These are phyloP conservation scores for Aeschynomene evenia DNA, from an alignment of 306 rosid genomes.

Conservation along the genomic window DNA sequence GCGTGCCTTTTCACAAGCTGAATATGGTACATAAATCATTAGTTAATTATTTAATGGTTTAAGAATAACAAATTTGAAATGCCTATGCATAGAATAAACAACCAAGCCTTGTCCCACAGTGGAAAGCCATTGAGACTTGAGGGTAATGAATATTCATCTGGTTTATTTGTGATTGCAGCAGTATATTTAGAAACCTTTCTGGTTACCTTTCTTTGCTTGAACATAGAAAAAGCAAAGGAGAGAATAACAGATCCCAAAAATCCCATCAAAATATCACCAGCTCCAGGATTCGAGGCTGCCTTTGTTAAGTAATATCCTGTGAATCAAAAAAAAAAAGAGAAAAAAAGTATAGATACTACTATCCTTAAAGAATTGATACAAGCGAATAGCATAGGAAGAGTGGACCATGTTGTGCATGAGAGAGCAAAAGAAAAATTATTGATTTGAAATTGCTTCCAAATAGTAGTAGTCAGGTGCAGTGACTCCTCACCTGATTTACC, in stretches of 20 bases:
- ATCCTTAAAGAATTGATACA: not conserved
- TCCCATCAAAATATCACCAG: slow-evolving; percentile 94
- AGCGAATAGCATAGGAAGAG: not conserved
- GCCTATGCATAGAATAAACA: not conserved
- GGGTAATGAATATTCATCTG: not conserved
- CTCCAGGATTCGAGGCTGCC: slow-evolving; percentile 81
- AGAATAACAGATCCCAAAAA: slow-evolving; percentile 96
- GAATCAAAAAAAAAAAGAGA: slow-evolving; percentile 15
- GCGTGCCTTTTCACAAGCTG: slow-evolving; percentile 99
- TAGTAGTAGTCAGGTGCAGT: not conserved
- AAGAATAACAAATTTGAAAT: not conserved
- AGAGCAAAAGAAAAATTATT: not conserved
- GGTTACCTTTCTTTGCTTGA: slow-evolving; percentile 89
- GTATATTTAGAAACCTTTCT: slow-evolving; percentile 14
- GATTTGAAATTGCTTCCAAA: not conserved
- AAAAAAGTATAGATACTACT: not conserved
- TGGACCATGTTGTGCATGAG: not conserved
- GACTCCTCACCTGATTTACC: not conserved
- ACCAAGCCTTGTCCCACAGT: not conserved
- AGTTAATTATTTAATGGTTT: slow-evolving; percentile 2
- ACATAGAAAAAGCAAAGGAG: slow-evolving; percentile 97
- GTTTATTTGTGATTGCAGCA: not conserved
- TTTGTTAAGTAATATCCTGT: slow-evolving; percentile 84
- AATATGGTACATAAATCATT: slow-evolving; percentile 24
- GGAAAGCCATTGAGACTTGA: not conserved